phyloP scores from a whole-genome alignment of 805 yeast genomes.

The Myxozyma melibiosi region DNA sequence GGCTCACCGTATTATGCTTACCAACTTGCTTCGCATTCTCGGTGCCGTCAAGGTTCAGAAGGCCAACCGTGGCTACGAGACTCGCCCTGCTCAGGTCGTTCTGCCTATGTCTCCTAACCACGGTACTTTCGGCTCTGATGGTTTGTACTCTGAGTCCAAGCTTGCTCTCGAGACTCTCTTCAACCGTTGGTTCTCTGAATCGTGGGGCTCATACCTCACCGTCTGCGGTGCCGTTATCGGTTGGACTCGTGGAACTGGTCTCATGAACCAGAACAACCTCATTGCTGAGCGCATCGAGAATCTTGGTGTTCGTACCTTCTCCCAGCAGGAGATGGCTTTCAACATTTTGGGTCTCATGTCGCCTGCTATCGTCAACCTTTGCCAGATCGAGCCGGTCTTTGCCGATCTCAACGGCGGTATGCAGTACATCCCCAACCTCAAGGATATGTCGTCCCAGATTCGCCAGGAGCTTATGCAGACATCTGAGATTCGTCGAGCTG shows the following conservation, averaged over 20 bases:
- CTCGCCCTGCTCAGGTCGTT: conserved; percentile 97
- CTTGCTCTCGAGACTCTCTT: conserved; percentile 91
- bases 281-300: conserved; percentile 97
- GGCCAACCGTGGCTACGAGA: conserved; percentile 71
- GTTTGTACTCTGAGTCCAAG: conserved; percentile 97
- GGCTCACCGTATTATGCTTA: conserved; percentile 98
- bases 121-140: conserved; percentile 98
- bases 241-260: conserved; percentile 99
- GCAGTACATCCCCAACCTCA: conserved; percentile 88
- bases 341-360: conserved; percentile 92
- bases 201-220: conserved; percentile 92
- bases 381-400: conserved; percentile 93
- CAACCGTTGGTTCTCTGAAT: conserved; percentile 98
- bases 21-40: conserved; percentile 87
- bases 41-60: conserved; percentile 89
- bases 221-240: conserved; percentile 98
- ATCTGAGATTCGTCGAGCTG: conserved; percentile 93
- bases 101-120: conserved; percentile 98
- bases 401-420: conserved; percentile 99
- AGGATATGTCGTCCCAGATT: conserved; percentile 78
- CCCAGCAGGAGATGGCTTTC: conserved; percentile 99
- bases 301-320: conserved; percentile 95
- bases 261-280: conserved; percentile 95
- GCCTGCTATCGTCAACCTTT: conserved; percentile 78
- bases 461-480: conserved; percentile 74